Evolutionary conservation across 805 yeast species (phyloP), one percentile per base, ranked within the genome.

Genomic region (Myxozyma sirexii): DNA sequence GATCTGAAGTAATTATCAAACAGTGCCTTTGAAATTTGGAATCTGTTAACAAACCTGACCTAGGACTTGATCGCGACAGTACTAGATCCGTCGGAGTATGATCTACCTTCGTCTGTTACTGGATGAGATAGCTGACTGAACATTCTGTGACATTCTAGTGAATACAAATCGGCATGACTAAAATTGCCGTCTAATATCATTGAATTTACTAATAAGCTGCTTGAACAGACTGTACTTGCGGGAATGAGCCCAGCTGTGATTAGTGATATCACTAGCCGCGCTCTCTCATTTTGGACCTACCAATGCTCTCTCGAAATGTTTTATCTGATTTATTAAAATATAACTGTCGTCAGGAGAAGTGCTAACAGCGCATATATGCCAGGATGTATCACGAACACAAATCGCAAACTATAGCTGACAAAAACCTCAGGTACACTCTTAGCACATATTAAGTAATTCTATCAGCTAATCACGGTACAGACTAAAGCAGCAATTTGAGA

Each of bases 231-330:
- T n/a, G 59, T 59, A 1, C 54, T 59, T 24, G 59, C 63, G 0
- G 63, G 63, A 7, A 24, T 59, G 26, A 55, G 56, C 24, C 63
- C 63, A 1, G 55, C 63, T 6, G 43, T 51, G 6, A 59, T 59
- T 12, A 54, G 54, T 37, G 63, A 59, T 12, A 54, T 59, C 15
- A n/a, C 42, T 19, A 26, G 49, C 1, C 45, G 59, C 3, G 63
- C 63, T 4, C 47, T 59, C 3, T 50, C 59, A 8, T 59, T 59
- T 33, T 59, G 63, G 63, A 54, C 47, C 4, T 59, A 59, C 27
- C 63, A 59, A 26, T 52, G 54, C 48, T 49, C 59, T 2, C 59
- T 54, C 15, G 63, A 59, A 41, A 50, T 59, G 63, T 54, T 23
- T 17, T 41, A 7, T 6, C 10, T 29, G 10, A 7, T 29, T 8